Evolutionary conservation across 345 rosid species (phyloP).

Genomic region (Viola odorata): DNA sequence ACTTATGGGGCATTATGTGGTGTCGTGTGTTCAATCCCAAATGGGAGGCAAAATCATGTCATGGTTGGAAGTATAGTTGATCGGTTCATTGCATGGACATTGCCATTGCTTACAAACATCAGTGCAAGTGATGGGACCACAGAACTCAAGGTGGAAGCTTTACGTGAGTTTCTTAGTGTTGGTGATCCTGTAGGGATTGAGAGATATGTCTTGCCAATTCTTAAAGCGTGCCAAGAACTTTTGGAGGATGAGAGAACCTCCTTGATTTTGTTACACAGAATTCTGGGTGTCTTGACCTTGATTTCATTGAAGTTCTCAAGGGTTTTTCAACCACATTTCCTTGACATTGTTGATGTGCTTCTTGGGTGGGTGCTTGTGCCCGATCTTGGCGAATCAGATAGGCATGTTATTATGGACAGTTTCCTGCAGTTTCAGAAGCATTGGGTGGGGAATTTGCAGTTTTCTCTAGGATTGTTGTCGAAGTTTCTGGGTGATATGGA

Average conservation of each 20-base stretch:
- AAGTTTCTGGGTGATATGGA: conserved; percentile 90
- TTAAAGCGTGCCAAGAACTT: conserved; percentile 75
- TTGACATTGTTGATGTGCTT: conserved; percentile 81
- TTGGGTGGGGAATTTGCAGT: conserved; percentile 80
- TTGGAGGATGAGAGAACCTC: conserved; percentile 96
- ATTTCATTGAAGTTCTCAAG: conserved; percentile 63
- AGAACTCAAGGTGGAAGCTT: conserved; percentile 59
- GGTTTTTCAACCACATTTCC: conserved; percentile 86
- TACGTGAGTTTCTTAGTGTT: conserved; percentile 68
- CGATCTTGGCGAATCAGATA: conserved; percentile 66
- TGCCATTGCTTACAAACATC: conserved; percentile 68
- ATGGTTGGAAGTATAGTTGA: conserved; percentile 72
- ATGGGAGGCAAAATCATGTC: conserved; percentile 74
- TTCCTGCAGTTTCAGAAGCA: conserved; percentile 94
- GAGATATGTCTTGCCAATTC: conserved; percentile 69
- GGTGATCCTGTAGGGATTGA: conserved; percentile 73
- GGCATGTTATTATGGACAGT: conserved; percentile 70
- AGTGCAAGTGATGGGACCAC: conserved; percentile 66
- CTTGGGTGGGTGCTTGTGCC: conserved; percentile 95
- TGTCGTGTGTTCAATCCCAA: conserved; percentile 61
- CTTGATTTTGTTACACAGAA: conserved; percentile 55
- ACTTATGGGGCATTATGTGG: conserved; percentile 79
- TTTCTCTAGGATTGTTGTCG: conserved; percentile 66
- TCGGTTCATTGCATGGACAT: conserved; percentile 72
- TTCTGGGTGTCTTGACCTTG: conserved; percentile 61